Evolutionary conservation across 2,329 filamentous ascomycete species (phyloP), one percentile per base, ranked within the genome.

Genomic region (Pseudocercospora pini-densiflorae): DNA sequence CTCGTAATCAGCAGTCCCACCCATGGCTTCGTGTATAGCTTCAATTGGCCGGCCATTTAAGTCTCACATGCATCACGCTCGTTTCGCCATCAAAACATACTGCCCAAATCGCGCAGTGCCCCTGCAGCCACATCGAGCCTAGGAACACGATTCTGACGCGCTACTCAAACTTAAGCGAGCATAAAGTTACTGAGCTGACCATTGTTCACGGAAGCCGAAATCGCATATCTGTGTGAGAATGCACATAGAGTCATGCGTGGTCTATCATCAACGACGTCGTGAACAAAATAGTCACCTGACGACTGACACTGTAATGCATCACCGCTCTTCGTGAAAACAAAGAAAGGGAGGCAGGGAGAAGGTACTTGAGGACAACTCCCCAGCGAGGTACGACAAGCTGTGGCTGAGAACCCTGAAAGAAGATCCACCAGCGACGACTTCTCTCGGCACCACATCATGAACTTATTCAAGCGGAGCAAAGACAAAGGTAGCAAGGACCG

Each of bases 1-100:
- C 8, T 57, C 54, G 61, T 58, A 24, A n/a, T 53, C 51, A 47
- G 16, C 49, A 21, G 61, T 54, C 55, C 62, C 62, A 64, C 62
- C 31, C 54, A 51, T 54, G 51, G 33, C 14, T 49, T 47, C 64
- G 64, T 66, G 64, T 59, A 45, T 16, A 14, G 21, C 31, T 49
- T 40, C 55, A 57, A 66, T 66, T 66, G 60, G 64, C 45, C 54
- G 45, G 27, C 36, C n/a, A 47, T 45, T 43, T 21, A 49, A 59
- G 60, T 60, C 36, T 63, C 64, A 61, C 64, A 59, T 66, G 64
- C 64, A 66, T 66, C 59, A 45, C 54, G 40, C 53, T 43, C 64
- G 43, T 57, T 59, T 60, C 45, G 43, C 59, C 60, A 49, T 63
- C 60, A 63, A 31, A 66, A 66, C 64, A 66, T 45, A 62, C 64